Percentiles rank a stretch among this genome's conserved stretches.
Evolutionary conservation across 1,284 basidiomycete genomes (phyloP).

Genomic region (Cryptococcus hybrid): DNA sequence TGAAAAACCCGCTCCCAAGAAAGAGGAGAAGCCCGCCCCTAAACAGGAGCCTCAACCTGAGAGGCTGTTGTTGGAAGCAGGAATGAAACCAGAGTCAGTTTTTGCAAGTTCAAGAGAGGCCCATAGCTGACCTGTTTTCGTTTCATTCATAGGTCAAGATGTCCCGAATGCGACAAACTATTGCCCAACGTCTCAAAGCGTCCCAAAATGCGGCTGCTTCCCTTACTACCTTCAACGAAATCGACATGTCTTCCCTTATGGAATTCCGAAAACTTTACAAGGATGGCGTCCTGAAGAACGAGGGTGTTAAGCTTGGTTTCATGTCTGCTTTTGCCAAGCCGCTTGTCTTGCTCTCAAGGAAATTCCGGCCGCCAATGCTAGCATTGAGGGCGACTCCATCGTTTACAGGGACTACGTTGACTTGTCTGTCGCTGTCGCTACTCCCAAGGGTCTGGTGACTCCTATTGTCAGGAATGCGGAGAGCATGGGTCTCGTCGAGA

Average conservation of each 20-base stretch:
- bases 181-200: slow-evolving; percentile 96
- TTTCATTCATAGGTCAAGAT: slow-evolving; percentile 74
- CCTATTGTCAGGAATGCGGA: slow-evolving; percentile 94
- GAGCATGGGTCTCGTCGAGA: slow-evolving; percentile 78
- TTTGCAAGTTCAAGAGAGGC: slow-evolving; percentile 52
- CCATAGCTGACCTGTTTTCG: background rate
- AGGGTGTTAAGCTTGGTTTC: slow-evolving; percentile 96
- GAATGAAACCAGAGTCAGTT: slow-evolving; percentile 68
- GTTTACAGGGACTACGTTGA: slow-evolving; percentile 96
- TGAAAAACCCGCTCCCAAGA: slow-evolving; percentile 51
- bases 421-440: slow-evolving; percentile 91
- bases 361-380: slow-evolving; percentile 94
- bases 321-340: slow-evolving; percentile 91
- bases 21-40: slow-evolving; percentile 48
- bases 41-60: slow-evolving; percentile 21
- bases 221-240: slow-evolving; percentile 98
- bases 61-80: slow-evolving; percentile 51
- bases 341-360: slow-evolving; percentile 74
- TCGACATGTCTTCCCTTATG: slow-evolving; percentile 97
- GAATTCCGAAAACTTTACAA: slow-evolving; percentile 95
- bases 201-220: slow-evolving; percentile 97
- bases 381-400: slow-evolving; percentile 89
- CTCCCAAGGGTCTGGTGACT: slow-evolving; percentile 95
- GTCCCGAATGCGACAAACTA: slow-evolving; percentile 95
- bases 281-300: slow-evolving; percentile 85